A percentile compares a stretch with the other conserved stretches of the same genome.
Evolutionary conservation across 2,329 filamentous ascomycete species (phyloP).

Genomic region (Botrytis pseudocinerea): DNA sequence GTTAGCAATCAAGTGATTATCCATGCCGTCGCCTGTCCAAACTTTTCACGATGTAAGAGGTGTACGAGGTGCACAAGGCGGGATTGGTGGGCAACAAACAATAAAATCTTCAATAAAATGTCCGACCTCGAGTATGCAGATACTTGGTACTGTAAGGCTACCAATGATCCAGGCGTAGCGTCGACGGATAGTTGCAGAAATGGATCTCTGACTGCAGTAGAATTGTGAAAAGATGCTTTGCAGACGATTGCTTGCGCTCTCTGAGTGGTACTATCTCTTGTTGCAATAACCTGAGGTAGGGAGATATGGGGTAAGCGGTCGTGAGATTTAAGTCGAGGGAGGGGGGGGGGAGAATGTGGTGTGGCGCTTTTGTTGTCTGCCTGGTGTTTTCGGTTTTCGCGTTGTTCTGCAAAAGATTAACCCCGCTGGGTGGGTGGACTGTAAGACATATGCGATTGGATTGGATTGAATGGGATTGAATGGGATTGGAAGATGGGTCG

Average conservation of each 20-base stretch:
- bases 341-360: slow-evolving; percentile 7
- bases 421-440: slow-evolving; percentile 11
- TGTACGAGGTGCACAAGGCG: neutral
- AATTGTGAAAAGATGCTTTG: slow-evolving; percentile 5
- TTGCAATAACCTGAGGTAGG: neutral
- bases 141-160: slow-evolving; percentile 17
- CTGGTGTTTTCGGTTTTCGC: neutral
- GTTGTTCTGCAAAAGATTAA: neutral
- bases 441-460: neutral
- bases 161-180: slow-evolving; percentile 3
- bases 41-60: neutral
- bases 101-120: slow-evolving; percentile 4
- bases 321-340: slow-evolving; percentile 3
- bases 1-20: slow-evolving; percentile 18
- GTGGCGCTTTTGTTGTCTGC: slow-evolving; percentile 20
- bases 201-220: slow-evolving; percentile 14
- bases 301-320: slow-evolving; percentile 6
- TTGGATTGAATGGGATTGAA: neutral
- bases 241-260: slow-evolving; percentile 3
- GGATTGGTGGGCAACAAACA: slow-evolving; percentile 8
- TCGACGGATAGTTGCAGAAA: slow-evolving; percentile 16
- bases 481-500: neutral
- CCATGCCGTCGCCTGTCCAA: neutral
- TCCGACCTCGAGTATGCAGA: slow-evolving; percentile 1
- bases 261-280: neutral